A percentile compares a stretch with the other conserved stretches of the same genome.
Evolutionary conservation across 306 rosid genomes (phyloP).

Genomic region (Macrotyloma uniflorum): DNA sequence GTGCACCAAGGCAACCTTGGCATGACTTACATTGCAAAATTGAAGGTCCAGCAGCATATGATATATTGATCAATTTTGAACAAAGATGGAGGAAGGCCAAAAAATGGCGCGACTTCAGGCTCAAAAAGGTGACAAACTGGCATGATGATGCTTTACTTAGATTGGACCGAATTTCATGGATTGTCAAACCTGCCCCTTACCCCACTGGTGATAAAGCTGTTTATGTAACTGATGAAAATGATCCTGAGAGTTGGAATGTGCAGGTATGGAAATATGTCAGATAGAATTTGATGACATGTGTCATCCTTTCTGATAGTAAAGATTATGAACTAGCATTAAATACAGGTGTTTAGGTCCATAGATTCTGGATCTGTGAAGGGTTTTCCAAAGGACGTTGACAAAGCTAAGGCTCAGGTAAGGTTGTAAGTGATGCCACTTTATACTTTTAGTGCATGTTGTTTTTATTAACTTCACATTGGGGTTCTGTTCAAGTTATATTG

Average conservation of each 20-base stretch:
- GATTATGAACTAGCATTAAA: constrained; percentile 39
- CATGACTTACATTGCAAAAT: constrained; percentile 65
- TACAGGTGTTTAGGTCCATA: constrained; percentile 78
- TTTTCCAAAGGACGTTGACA: constrained; percentile 65
- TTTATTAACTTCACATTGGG: constrained; percentile 3
- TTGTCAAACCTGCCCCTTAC: constrained; percentile 52
- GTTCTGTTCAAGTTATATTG: constrained; percentile 10
- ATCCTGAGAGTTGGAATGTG: constrained; percentile 70
- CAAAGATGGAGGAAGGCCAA: constrained; percentile 76
- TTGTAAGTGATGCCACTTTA: constrained; percentile 19
- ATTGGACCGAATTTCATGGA: constrained; percentile 72
- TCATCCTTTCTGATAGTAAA: not conserved
- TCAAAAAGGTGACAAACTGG: constrained; percentile 61
- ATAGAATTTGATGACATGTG: constrained; percentile 19
- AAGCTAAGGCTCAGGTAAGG: constrained; percentile 67
- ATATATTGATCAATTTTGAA: constrained; percentile 69
- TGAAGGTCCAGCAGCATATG: constrained; percentile 88
- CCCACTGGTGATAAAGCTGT: constrained; percentile 47
- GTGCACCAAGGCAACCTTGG: constrained; percentile 74
- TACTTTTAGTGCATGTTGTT: not conserved
- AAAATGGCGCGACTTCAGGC: constrained; percentile 66
- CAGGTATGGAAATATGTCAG: constrained; percentile 56
- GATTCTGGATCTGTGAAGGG: constrained; percentile 87
- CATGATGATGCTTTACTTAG: constrained; percentile 72
- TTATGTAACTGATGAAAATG: constrained; percentile 50